Base-by-base conservation (phyloP, 2,329 filamentous ascomycete genomes). In the Alternaria tenuissima region DNA sequence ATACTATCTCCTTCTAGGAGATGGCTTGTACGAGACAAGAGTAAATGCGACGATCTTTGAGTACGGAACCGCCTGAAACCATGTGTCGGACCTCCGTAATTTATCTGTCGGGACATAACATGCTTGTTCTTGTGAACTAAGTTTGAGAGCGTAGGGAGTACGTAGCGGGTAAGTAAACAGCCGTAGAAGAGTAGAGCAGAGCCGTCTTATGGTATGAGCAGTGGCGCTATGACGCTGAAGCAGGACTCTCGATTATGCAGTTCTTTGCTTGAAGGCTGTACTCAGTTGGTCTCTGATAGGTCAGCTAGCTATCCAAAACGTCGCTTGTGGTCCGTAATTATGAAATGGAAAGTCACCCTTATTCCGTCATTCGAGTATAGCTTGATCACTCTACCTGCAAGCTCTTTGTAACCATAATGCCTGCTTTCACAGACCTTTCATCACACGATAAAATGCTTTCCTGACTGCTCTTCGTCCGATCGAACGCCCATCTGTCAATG, bases 41-140 rank as follows among this genome's bases (percentile, higher is more conserved):
- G 54, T 48, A 68, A 76, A 38, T 51, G 67, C 73, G 75, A 76
- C 74, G 70, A 76, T 77, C 69, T 77, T 79, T 79, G 76, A 79
- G 76, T 79, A 78, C 76, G 76, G 67, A 66, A 61, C 74, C 75
- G 71, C 60, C 64, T 66, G 63, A 70, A 30, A 53, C 49, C 63
- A 62, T 67, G 67, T 75, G 72, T 68, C 69, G 75, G 67, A 62
- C 66, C 59, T 74, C 72, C 68, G 76, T 78, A 78, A 78, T 78
- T 78, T 72, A 76, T 77, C 69, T 61, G 75, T 78, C 74, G 74
- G 68, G 65, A 78, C 74, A 78, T 72, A 63, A 7, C 4, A 1
- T 24, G n/a, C 8, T 7, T n/a, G 2, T 34, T 34, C 4, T 8
- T 22, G 3, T 7, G 18, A 11, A 30, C 3, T 22, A 8, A 32